A percentile compares a stretch with the other conserved stretches of the same genome.
Conservation (phyloP, 2,329 filamentous ascomycete genomes). For the Hypoxylon sp. region DNA sequence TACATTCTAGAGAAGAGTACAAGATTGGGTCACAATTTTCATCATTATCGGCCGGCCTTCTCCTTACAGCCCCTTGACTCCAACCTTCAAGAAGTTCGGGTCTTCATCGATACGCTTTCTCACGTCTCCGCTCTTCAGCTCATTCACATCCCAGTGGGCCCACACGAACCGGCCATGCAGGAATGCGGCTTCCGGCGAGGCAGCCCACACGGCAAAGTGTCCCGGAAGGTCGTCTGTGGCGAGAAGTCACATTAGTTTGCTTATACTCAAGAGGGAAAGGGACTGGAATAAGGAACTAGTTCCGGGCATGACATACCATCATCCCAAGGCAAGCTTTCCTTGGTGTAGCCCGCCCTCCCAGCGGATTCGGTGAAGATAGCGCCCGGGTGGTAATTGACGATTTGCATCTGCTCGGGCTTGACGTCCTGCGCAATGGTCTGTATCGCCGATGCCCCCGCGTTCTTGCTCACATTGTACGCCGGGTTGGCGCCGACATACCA, state of each 20-base stretch:
- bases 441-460: slow-evolving; percentile 54
- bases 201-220: slow-evolving; percentile 58
- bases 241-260: neutral
- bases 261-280: neutral
- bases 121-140: slow-evolving; percentile 52
- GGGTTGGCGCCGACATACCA: slow-evolving; percentile 39
- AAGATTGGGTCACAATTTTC: neutral
- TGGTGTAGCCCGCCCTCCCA: slow-evolving; percentile 42
- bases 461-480: slow-evolving; percentile 59
- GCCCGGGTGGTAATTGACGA: slow-evolving; percentile 60
- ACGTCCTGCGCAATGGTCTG: slow-evolving; percentile 59
- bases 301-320: slow-evolving; percentile 47
- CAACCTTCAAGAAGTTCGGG: slow-evolving; percentile 44
- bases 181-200: slow-evolving; percentile 57
- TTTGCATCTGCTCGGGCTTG: slow-evolving; percentile 54
- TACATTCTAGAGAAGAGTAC: neutral
- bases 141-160: slow-evolving; percentile 60
- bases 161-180: slow-evolving; percentile 58
- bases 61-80: slow-evolving; percentile 41
- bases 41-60: neutral
- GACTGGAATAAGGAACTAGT: neutral
- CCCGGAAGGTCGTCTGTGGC: slow-evolving; percentile 52
- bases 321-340: slow-evolving; percentile 49
- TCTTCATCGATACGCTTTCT: slow-evolving; percentile 50
- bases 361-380: slow-evolving; percentile 55